Evolutionary conservation across 768 basidiomycete species (phyloP).

Genomic region (Clavaria fumosa): DNA sequence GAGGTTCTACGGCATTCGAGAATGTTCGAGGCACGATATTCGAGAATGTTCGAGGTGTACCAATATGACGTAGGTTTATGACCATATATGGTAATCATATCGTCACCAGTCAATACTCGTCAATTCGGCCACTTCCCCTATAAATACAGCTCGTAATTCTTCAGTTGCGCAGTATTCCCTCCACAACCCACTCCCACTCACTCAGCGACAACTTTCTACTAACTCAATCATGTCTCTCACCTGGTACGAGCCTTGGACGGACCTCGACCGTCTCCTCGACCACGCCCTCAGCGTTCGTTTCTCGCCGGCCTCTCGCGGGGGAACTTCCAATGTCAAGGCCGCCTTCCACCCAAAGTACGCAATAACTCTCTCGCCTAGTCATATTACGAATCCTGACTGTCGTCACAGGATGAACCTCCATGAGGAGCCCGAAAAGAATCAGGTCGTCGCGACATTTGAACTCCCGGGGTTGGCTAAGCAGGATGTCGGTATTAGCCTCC

Average conservation of each 20-base stretch:
- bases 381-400: neutral
- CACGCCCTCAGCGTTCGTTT: constrained; percentile 19
- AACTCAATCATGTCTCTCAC: constrained; percentile 15
- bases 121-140: too few relatives aligned
- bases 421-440: constrained; percentile 26
- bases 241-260: constrained; percentile 28
- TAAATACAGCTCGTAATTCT: too few relatives aligned
- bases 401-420: constrained; percentile 30
- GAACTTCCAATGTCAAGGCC: too few relatives aligned
- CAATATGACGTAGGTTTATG: too few relatives aligned
- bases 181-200: too few relatives aligned
- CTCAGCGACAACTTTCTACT: too few relatives aligned
- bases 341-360: neutral
- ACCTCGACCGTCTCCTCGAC: constrained; percentile 30
- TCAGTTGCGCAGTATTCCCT: too few relatives aligned
- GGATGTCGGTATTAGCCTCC: constrained; percentile 30
- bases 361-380: neutral
- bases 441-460: constrained; percentile 38
- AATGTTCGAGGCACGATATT: neutral
- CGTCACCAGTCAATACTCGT: too few relatives aligned
- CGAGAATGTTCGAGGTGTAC: too few relatives aligned
- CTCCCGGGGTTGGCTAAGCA: constrained; percentile 38
- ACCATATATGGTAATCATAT: too few relatives aligned
- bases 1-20: neutral
- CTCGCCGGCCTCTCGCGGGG: constrained; percentile 1